A percentile compares a stretch with the other conserved stretches of the same genome.
Conservation (phyloP, 352 stramenopile species). For the Peronospora farinosa region DNA sequence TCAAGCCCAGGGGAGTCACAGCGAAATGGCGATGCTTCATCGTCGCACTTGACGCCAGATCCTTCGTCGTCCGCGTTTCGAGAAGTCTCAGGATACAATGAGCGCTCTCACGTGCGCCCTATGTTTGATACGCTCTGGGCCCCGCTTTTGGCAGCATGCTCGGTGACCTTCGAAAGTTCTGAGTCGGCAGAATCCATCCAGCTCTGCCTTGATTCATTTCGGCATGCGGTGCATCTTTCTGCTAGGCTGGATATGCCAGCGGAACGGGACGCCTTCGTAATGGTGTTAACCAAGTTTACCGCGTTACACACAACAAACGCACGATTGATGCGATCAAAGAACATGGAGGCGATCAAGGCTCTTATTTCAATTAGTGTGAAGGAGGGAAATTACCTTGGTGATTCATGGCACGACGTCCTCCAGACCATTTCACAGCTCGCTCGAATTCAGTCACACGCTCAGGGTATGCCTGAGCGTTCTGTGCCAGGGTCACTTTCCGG, state of each 20-base stretch:
- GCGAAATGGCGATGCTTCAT: slow-evolving; percentile 13
- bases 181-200: slow-evolving; percentile 90
- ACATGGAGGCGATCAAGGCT: slow-evolving; percentile 96
- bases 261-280: slow-evolving; percentile 94
- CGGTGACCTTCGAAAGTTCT: slow-evolving; percentile 93
- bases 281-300: slow-evolving; percentile 94
- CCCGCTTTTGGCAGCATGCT: slow-evolving; percentile 93
- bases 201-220: slow-evolving; percentile 93
- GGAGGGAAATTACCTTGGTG: slow-evolving; percentile 95
- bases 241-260: slow-evolving; percentile 84
- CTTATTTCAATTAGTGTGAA: slow-evolving; percentile 95
- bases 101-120: slow-evolving; percentile 80
- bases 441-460: slow-evolving; percentile 93
- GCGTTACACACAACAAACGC: slow-evolving; percentile 90
- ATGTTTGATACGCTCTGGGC: slow-evolving; percentile 99
- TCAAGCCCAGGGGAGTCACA: slow-evolving; percentile 4
- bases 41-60: slow-evolving; percentile 22
- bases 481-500: slow-evolving; percentile 13
- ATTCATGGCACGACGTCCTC: slow-evolving; percentile 95
- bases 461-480: slow-evolving; percentile 63
- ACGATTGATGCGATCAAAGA: slow-evolving; percentile 92
- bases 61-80: slow-evolving; percentile 42
- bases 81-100: slow-evolving; percentile 55
- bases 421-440: slow-evolving; percentile 96
- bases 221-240: slow-evolving; percentile 91